Base-by-base conservation (phyloP, 805 yeast species). In the Candida golubevii region DNA sequence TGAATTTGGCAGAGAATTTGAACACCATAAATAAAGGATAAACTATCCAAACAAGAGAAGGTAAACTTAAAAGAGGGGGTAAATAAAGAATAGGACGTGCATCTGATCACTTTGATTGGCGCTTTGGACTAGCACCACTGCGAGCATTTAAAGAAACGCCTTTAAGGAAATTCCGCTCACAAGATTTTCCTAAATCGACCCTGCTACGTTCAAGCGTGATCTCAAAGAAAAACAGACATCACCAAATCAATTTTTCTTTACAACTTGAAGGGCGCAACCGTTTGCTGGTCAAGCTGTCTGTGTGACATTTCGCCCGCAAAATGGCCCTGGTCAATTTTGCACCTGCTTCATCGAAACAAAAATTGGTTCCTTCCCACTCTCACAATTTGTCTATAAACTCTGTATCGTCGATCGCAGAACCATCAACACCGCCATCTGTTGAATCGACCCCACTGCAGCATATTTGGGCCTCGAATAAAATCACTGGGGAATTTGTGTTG, bases 351-450 rank as follows among this genome's bases (percentile, higher is more conserved):
- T 36, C 40, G 6, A 33, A 30, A 12, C 34, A 33, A 10, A 42
- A 33, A 6, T 38, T 14, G 41, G 14, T 33, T 8, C 18, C 4
- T 9, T 9, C 13, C 35, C 56, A 51, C 38, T 54, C 66, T 46
- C 74, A 72, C 47, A 74, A 66, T 47, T 58, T 67, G 41, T 67
- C 71, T 36, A 63, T 75, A 51, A 71, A 73, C 51, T 71, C 75
- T 11, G 56, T 70, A 36, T 59, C 61, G 23, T 74, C 79, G 18
- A 47, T 76, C 33, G 66, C 73, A 26, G 81, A 76, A 51, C 81
- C 81, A 8, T 62, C 76, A 34, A 76, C 81, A 3, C 81, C 81
- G 3, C 79, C 80, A 6, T 37, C 53, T 1, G 39, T 38, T 26
- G 43, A 44, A 15, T 38, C 42, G 15, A 39, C 38, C 11, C 18